Base-by-base conservation (phyloP, 2,329 filamentous ascomycete genomes). In the Fusarium pseudocircinatum region DNA sequence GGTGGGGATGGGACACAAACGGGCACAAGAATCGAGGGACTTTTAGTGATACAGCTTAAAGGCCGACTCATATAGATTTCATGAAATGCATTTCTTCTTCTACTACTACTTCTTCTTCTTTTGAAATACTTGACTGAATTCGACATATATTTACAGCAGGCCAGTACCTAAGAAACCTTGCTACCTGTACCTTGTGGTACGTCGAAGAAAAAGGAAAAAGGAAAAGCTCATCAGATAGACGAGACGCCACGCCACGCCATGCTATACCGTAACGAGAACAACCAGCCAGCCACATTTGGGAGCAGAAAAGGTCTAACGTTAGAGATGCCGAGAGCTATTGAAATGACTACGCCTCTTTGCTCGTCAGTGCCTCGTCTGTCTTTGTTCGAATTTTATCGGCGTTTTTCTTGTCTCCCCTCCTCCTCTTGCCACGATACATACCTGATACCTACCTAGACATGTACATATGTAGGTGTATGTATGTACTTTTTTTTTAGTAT, bases 221-320 rank as follows among this genome's bases (percentile, higher is more conserved):
- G 39, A 67, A 60, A 28, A 30, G 49, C 44, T 32, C n/a, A 40
- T 40, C 46, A 67, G 67, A 69, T 69, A 69, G 53, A 69, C 67
- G 62, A 70, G 54, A 58, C 52, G 58, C 65, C 65, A 72, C 46
- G 47, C 37, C 46, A 46, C 59, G 52, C 28, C 54, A 46, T 67
- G 18, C 70, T 73, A 67, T 70, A 62, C 69, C 50, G 50, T 20
- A 69, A 63, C 16, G 32, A 70, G 66, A 60, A 52, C 70, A 73
- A 34, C 65, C 61, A 73, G 70, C 70, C 70, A 73, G 70, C 70
- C 70, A 73, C 70, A 58, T 34, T 73, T 59, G 40, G 66, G 50
- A 65, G 36, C 54, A 73, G 59, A 46, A 58, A 47, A 42, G 43
- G 47, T 59, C 57, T 46, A 49, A 52, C 15, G 36, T 47, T 61